phyloP scores from a whole-genome alignment of 225 moss, liverwort and hornwort species.

The Sphagnum contortum region DNA sequence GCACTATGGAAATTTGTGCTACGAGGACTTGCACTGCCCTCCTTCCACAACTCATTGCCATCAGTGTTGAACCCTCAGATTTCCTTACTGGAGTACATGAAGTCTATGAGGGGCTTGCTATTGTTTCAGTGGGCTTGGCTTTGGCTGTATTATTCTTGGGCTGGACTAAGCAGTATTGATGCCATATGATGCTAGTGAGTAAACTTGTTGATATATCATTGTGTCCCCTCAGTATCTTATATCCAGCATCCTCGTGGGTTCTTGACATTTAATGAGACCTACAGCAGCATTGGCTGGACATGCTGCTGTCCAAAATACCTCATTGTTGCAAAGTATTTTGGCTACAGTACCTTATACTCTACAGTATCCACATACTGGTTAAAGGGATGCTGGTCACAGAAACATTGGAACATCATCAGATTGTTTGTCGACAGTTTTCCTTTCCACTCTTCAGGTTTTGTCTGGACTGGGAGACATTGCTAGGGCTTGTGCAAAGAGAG shows the following conservation, averaged over 20 bases:
- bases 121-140: constrained; percentile 33
- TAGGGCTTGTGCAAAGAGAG: constrained; percentile 94
- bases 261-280: no score
- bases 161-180: constrained; percentile 47
- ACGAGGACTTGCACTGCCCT: constrained; percentile 36
- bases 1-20: constrained; percentile 24
- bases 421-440: no score
- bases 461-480: constrained; percentile 80
- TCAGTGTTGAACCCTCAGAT: constrained; percentile 32
- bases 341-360: no score
- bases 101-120: constrained; percentile 16
- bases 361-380: no score
- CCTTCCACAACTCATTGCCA: constrained; percentile 32
- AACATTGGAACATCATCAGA: no score
- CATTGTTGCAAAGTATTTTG: no score
- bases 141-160: constrained; percentile 36
- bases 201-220: neutral
- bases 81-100: constrained; percentile 21
- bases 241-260: no score
- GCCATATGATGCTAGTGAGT: constrained; percentile 46
- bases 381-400: no score
- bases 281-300: no score
- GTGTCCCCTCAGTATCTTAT: no score
- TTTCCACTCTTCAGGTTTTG: constrained; percentile 54
- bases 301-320: no score